Evolutionary conservation across 2,329 filamentous ascomycete species (phyloP).

Genomic region (Calonectria ilicicola): DNA sequence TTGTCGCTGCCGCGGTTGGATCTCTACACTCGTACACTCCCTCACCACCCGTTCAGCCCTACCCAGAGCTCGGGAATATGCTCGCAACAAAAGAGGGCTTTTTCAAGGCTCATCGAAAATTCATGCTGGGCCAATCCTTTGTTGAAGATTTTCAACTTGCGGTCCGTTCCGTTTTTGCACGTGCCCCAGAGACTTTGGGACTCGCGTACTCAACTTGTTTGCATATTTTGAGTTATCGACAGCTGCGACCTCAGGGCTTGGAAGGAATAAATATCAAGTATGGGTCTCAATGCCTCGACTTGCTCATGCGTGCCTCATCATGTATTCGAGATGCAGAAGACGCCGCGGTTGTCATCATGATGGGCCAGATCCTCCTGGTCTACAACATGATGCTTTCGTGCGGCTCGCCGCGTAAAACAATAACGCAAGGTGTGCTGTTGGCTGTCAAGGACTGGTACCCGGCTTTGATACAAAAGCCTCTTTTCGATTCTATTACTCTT

Average conservation of each 20-base stretch:
- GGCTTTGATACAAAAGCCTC: conserved; percentile 7
- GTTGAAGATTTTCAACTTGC: conserved; percentile 5
- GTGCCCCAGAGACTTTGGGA: conserved; percentile 6
- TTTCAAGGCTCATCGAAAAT: conserved; percentile 18
- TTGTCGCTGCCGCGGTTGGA: neutral
- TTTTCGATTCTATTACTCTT: conserved; percentile 24
- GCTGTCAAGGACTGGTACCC: conserved; percentile 21
- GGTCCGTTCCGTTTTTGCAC: neutral
- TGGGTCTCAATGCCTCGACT: conserved; percentile 9
- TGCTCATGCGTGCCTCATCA: neutral
- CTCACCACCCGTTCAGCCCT: neutral
- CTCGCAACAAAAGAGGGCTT: conserved; percentile 12
- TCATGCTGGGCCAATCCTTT: conserved; percentile 22
- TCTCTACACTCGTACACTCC: neutral
- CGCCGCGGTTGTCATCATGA: conserved; percentile 9
- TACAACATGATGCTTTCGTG: conserved; percentile 18
- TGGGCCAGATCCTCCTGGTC: conserved; percentile 22
- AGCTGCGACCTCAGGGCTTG: neutral
- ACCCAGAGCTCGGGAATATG: neutral
- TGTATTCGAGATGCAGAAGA: neutral
- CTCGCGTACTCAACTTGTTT: conserved; percentile 15
- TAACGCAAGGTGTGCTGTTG: conserved; percentile 9
- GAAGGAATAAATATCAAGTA: neutral
- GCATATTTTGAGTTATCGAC: conserved; percentile 8
- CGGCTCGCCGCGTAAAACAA: conserved; percentile 6